Conservation (phyloP, 2,329 filamentous ascomycete genomes). For the Leptographium wingfieldii region DNA sequence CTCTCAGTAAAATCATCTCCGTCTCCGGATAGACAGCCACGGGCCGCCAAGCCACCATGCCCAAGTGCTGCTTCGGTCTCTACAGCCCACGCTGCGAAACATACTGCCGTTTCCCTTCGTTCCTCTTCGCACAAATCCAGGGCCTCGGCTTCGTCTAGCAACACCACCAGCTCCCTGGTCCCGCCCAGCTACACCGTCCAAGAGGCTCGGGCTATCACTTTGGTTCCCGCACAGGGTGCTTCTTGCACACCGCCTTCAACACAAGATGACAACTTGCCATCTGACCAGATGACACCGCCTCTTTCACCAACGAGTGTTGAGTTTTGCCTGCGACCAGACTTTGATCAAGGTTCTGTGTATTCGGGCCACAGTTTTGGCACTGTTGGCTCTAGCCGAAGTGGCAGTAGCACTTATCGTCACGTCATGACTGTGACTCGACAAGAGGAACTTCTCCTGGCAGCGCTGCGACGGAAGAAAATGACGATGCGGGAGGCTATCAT, state of each 20-base stretch:
- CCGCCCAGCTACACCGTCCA: constrained; percentile 13
- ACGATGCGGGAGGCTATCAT: constrained; percentile 38
- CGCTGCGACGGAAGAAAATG: constrained; percentile 42
- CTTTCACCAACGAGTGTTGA: constrained; percentile 40
- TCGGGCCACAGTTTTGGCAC: constrained; percentile 13
- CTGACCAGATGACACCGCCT: constrained; percentile 27
- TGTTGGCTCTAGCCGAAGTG: constrained; percentile 10
- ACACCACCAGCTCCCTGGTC: neutral
- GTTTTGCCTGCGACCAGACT: constrained; percentile 26
- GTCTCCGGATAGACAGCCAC: neutral
- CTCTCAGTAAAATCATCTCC: neutral
- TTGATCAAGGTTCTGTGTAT: constrained; percentile 21
- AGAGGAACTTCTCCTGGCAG: constrained; percentile 45
- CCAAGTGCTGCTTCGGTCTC: constrained; percentile 18
- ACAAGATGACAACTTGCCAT: neutral
- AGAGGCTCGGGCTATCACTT: constrained; percentile 27
- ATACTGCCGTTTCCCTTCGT: constrained; percentile 5
- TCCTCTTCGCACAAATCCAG: constrained; percentile 24
- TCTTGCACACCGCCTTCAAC: neutral
- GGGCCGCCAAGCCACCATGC: constrained; percentile 13
- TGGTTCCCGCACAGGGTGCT: constrained; percentile 19
- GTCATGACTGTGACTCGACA: constrained; percentile 46
- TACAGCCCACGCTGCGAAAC: constrained; percentile 6
- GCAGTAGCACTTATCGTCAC: constrained; percentile 7
- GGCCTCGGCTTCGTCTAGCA: constrained; percentile 13